These are phyloP conservation scores for Malassezia sympodialis DNA, from an alignment of 1,284 basidiomycete genomes.

Conservation along the genomic window DNA sequence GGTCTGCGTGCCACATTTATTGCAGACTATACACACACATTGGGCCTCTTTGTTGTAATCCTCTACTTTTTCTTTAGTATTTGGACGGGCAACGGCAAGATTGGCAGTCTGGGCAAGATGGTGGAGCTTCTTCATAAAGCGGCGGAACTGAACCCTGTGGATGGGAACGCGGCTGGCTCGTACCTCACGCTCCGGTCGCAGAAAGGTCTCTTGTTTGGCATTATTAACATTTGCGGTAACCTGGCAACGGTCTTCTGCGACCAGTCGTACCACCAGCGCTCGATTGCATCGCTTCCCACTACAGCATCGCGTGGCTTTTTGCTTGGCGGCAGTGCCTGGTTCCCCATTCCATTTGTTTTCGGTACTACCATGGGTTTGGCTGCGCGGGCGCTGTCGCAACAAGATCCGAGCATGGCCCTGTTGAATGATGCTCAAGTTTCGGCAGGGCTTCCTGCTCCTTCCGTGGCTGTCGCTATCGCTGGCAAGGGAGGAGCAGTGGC, in stretches of 20 bases:
- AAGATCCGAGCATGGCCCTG: constrained; percentile 29
- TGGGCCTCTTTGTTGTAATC: constrained; percentile 38
- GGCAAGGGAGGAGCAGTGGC: constrained; percentile 64
- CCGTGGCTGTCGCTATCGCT: constrained; percentile 60
- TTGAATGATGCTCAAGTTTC: constrained; percentile 21
- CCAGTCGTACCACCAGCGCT: constrained; percentile 60
- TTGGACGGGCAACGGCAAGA: constrained; percentile 56
- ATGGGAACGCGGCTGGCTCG: constrained; percentile 17
- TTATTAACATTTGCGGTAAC: constrained; percentile 60
- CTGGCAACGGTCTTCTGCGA: constrained; percentile 59
- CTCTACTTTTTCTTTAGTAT: constrained; percentile 58
- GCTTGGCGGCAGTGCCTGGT: constrained; percentile 66
- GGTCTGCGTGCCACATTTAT: constrained; percentile 42
- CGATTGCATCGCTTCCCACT: constrained; percentile 70
- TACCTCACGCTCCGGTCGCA: constrained; percentile 69
- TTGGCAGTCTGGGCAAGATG: constrained; percentile 32
- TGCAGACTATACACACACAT: constrained; percentile 44
- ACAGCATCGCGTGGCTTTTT: constrained; percentile 80
- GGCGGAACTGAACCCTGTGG: constrained; percentile 41
- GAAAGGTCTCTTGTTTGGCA: constrained; percentile 73
- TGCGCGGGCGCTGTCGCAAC: constrained; percentile 46
- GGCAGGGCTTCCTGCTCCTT: constrained; percentile 40
- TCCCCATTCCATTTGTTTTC: constrained; percentile 57
- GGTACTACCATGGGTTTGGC: constrained; percentile 57
- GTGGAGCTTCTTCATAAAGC: constrained; percentile 52